Evolutionary conservation across 2,329 filamentous ascomycete species (phyloP), one percentile per base, ranked within the genome.

Genomic region (Alternaria sp.): DNA sequence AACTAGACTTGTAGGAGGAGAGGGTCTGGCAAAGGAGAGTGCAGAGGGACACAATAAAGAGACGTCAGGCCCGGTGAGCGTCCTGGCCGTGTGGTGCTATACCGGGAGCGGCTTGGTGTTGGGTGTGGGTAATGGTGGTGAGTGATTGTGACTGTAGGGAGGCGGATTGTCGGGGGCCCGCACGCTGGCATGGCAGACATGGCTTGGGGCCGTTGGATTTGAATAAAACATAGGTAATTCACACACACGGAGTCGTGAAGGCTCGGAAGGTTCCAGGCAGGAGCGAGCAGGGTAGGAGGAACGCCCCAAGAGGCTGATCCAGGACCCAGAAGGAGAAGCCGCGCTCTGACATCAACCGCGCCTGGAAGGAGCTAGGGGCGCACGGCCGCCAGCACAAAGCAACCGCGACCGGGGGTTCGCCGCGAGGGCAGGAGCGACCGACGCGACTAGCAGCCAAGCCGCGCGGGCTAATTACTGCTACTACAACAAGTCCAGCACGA

Each of bases 211-310:
- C 71, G 74, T 76, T 78, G 77, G 73, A 75, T 71, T 77, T 75
- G 76, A 76, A 76, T 77, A 76, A 68, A 65, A 66, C 64, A 79
- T 77, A 77, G 76, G 79, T 77, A 75, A 79, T 79, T 79, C 75
- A 78, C 70, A 68, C 71, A 67, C 64, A 65, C 62, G 62, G 65
- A 73, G 69, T 73, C 65, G 72, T 75, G 71, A 75, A 75, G 70
- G 70, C 66, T 66, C 77, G 77, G 75, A 76, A 78, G 73, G 75
- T 77, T 77, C 78, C 77, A 79, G 77, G 71, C 75, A 63, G 56
- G 60, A 63, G 60, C 60, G 60, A 63, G 55, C 60, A 76, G 72
- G 59, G 65, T 61, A 69, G 66, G 64, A 63, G 60, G 60, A 65
- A 69, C 68, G 73, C 74, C 74, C 71, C 71, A 74, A 78, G 74